Percentiles rank a stretch among this genome's conserved stretches.
Conservation (phyloP, 75 land plant genomes). For the Isoetes taiwanensis region DNA sequence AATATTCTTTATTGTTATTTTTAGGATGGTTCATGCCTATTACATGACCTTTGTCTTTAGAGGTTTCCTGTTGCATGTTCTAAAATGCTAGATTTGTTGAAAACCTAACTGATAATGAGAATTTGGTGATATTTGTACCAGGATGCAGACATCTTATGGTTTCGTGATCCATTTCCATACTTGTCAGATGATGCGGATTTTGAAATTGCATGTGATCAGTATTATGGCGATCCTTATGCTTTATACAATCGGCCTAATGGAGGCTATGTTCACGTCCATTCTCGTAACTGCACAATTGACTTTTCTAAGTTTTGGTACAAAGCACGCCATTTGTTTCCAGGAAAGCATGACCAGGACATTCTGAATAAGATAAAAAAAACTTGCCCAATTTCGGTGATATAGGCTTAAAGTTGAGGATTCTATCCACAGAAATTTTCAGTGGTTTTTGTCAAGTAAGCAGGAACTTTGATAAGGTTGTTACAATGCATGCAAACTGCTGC, state of each 20-base stretch:
- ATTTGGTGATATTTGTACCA: too few species aligned
- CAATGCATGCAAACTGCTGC: slow-evolving; percentile 8
- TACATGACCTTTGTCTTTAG: too few species aligned
- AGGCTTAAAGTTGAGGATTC: neutral
- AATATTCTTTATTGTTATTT: too few species aligned
- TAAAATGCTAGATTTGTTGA: too few species aligned
- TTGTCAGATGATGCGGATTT: neutral
- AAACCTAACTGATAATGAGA: too few species aligned
- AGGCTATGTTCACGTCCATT: neutral
- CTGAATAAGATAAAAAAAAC: neutral
- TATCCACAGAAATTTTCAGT: neutral
- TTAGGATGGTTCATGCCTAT: too few species aligned
- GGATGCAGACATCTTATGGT: slow-evolving; percentile 4
- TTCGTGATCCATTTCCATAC: neutral
- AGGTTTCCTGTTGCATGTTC: too few species aligned
- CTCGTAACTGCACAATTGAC: neutral
- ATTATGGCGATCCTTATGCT: neutral
- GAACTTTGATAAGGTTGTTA: neutral
- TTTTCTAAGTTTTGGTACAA: slow-evolving; percentile 4
- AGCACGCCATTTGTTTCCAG: neutral
- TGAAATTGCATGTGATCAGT: slow-evolving; percentile 6
- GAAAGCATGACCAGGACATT: neutral
- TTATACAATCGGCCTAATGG: neutral
- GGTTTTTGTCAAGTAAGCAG: slow-evolving; percentile 3
- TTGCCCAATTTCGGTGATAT: too few species aligned